Evolutionary conservation across 768 basidiomycete genomes (phyloP).

Genomic region (Pulveroboletus sp.): DNA sequence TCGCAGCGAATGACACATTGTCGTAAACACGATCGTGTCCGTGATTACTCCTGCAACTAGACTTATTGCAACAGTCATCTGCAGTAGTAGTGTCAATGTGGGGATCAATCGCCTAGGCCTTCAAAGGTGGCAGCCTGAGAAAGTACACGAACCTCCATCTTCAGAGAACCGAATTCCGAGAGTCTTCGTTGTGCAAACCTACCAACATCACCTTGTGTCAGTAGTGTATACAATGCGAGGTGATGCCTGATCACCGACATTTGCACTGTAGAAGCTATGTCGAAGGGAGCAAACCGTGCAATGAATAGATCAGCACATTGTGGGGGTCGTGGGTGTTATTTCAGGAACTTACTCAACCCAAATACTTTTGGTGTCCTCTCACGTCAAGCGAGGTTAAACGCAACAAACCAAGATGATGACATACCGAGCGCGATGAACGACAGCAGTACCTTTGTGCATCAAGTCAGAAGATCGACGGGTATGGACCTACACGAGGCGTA

Average conservation of each 20-base stretch:
- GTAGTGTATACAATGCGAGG: neutral
- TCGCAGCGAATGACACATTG: slow-evolving; percentile 20
- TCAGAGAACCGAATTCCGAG: slow-evolving; percentile 14
- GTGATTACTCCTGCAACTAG: slow-evolving; percentile 5
- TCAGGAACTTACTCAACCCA: slow-evolving; percentile 24
- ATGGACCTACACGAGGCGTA: slow-evolving; percentile 5
- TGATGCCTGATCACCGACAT: slow-evolving; percentile 16
- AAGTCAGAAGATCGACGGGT: neutral
- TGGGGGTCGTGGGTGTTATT: neutral
- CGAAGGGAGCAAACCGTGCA: neutral
- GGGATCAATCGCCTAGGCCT: neutral
- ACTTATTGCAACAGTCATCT: slow-evolving; percentile 16
- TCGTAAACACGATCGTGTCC: slow-evolving; percentile 12
- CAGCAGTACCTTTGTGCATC: slow-evolving; percentile 11
- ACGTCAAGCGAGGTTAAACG: slow-evolving; percentile 11
- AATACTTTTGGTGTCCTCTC: slow-evolving; percentile 16
- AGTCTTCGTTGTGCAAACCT: slow-evolving; percentile 21
- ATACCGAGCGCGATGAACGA: slow-evolving; percentile 21
- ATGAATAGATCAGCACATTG: neutral
- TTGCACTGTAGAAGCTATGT: slow-evolving; percentile 21
- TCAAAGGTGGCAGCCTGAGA: neutral
- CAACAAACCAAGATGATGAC: neutral
- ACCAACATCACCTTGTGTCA: slow-evolving; percentile 4
- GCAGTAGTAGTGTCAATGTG: neutral
- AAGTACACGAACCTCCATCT: slow-evolving; percentile 17